Evolutionary conservation across 176 grass and related monocot genomes (phyloP), one percentile per base, ranked within the genome.

Genomic region (Phyllostachys edulis): DNA sequence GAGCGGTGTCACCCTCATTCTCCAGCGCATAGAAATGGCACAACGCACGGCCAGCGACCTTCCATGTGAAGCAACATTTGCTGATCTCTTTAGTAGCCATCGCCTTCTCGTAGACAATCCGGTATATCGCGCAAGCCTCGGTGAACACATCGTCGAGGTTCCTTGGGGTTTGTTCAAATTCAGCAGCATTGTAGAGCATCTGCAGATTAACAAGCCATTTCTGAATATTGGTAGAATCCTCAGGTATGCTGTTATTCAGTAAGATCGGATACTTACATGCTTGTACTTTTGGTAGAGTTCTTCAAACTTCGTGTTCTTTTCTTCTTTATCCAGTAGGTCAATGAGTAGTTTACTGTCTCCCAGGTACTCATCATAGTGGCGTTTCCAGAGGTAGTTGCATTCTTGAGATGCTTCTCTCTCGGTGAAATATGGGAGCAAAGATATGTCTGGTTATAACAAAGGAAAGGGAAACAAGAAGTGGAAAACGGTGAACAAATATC

Each of bases 21-120:
- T 79, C 85, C 11, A 54, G 18, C 0, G 0, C 11, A 38, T 81
- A 75, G 20, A 77, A 10, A 41, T 65, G 17, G 47, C 90, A 93
- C 29, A 96, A 18, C 9, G 86, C 91, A 0, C 26, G 65, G 7
- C 94, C 91, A 0, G 89, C 94, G 21, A 96, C 94, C 40, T 84
- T 87, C 94, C 94, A 96, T 17, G 81, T 81, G 70, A 93, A 91
- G 46, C 79, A 76, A 18, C 90, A 96, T 65, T 67, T 80, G 29
- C 20, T 5, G 14, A 82, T 80, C 1, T 60, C 56, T 2, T 21
- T 9, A 1, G 10, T 12, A 45, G 10, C 20, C 24, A 9, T 21
- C 8, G 91, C 89, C 9, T 81, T 16, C 54, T 75, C 56, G 44
- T 92, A 97, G 12, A 73, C 85, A 8, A 94, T 73, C 29, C 79